Conservation (phyloP, 2,329 filamentous ascomycete species). For the Neofusicoccum parvum region DNA sequence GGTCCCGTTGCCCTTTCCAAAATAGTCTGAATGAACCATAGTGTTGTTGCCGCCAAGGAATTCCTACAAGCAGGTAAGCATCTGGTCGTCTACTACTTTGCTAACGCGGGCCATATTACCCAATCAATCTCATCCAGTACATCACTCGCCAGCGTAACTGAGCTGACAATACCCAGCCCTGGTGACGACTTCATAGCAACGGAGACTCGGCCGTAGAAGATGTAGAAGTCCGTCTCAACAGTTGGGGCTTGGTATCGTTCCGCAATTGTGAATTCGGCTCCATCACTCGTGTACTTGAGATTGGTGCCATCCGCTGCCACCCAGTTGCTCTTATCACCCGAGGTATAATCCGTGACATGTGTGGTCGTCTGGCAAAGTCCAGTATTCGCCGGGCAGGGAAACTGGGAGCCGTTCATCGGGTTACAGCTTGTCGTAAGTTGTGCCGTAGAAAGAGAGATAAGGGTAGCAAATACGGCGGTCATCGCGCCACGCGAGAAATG, state of each 20-base stretch:
- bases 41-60: conserved; percentile 60
- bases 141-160: conserved; percentile 20
- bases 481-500: not conserved
- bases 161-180: conserved; percentile 22
- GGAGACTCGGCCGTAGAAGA: conserved; percentile 25
- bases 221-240: conserved; percentile 25
- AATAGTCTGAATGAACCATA: conserved; percentile 69
- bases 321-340: conserved; percentile 54
- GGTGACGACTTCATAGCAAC: conserved; percentile 24
- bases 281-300: conserved; percentile 61
- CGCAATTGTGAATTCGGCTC: conserved; percentile 69
- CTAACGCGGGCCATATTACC: conserved; percentile 4
- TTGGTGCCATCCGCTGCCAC: conserved; percentile 63
- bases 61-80: conserved; percentile 34
- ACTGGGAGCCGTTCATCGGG: conserved; percentile 38
- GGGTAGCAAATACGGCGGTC: not conserved
- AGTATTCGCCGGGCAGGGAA: conserved; percentile 43
- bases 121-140: conserved; percentile 25
- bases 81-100: conserved; percentile 12
- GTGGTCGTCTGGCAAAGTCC: conserved; percentile 51
- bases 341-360: conserved; percentile 48
- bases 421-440: conserved; percentile 36
- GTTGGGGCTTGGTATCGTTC: conserved; percentile 68
- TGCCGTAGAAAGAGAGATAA: too few relatives aligned
- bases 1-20: conserved; percentile 70